Conservation (phyloP, 164 flowering plant genomes). For the Aristolochia contorta region DNA sequence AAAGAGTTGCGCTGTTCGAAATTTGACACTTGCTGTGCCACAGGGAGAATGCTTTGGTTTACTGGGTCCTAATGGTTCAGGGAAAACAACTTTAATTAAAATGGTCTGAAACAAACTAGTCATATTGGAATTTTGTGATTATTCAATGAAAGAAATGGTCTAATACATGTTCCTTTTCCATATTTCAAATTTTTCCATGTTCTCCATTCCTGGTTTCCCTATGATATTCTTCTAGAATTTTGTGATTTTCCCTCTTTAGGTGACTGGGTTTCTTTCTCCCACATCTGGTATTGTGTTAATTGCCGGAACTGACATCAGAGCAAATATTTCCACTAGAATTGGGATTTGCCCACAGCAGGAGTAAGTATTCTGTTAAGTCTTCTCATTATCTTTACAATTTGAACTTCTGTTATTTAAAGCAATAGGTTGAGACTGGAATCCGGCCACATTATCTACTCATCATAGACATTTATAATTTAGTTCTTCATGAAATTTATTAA, state of each 20-base stretch:
- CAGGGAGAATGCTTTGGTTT: constrained; percentile 85
- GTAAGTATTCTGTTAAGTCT: constrained; percentile 24
- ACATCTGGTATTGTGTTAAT: constrained; percentile 59
- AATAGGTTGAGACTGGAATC: too few species aligned
- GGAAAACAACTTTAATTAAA: constrained; percentile 76
- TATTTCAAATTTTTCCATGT: too few species aligned
- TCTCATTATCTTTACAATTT: too few species aligned
- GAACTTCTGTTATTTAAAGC: too few species aligned
- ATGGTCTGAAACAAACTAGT: constrained; percentile 27
- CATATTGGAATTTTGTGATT: too few species aligned
- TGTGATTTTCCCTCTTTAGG: constrained; percentile 23
- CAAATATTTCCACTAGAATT: constrained; percentile 63
- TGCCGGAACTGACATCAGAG: constrained; percentile 47
- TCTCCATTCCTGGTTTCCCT: not conserved
- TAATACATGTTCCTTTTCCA: too few species aligned
- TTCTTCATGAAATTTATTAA: too few species aligned
- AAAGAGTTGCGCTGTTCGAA: constrained; percentile 59
- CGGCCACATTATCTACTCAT: too few species aligned
- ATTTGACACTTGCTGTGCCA: constrained; percentile 73
- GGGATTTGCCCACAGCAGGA: constrained; percentile 91
- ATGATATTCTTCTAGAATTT: not conserved
- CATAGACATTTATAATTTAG: too few species aligned
- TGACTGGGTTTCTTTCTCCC: constrained; percentile 72
- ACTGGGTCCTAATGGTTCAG: constrained; percentile 96
- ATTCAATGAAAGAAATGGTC: too few species aligned